Base-by-base conservation (phyloP, 805 yeast species). In the Saccharomycopsis lassenensis region DNA sequence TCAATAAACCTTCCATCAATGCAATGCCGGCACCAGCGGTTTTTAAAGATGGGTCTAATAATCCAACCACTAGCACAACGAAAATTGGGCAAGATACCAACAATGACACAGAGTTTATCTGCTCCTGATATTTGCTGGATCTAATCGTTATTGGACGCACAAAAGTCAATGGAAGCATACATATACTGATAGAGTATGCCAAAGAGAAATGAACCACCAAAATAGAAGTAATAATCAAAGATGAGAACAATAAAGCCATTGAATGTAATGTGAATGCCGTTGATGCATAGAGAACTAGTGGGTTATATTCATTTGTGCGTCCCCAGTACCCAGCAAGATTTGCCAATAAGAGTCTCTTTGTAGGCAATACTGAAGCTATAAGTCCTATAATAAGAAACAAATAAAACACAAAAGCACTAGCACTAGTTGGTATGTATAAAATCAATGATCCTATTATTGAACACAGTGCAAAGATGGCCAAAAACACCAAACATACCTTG, bases 181-280 rank as follows among this genome's bases (percentile, higher is more conserved):
- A 52, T 1, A 84, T 36, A 0, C 94, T 89, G 39, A 87, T 62
- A 4, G 66, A 50, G 34, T 83, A 65, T 0, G 95, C 83, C 42
- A 91, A 63, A 1, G 96, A 67, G 53, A 87, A 91, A 57, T 91
- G 86, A 17, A 89, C 67, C 44, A 86, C 85, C 36, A 89, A 60
- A 28, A 86, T 59, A 0, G 93, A 73, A 6, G 84, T 72, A 28
- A 86, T 63, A 22, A 76, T 64, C 51, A 85, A 65, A 22, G 94
- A 76, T 35, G 80, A 58, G 34, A 73, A 71, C 24, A 81, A 62
- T 24, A 80, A 62, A 2, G 82, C 63, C 31, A 66, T 39, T 2
- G 67, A 52, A 44, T 64, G 64, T 7, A 69, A 45, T 20, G 36
- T 20, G 29, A 28, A 36, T 14, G 43, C 43, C 8, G 41, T 29